phyloP scores from a whole-genome alignment of 176 grass and related monocot genomes.

The Avena insularis region DNA sequence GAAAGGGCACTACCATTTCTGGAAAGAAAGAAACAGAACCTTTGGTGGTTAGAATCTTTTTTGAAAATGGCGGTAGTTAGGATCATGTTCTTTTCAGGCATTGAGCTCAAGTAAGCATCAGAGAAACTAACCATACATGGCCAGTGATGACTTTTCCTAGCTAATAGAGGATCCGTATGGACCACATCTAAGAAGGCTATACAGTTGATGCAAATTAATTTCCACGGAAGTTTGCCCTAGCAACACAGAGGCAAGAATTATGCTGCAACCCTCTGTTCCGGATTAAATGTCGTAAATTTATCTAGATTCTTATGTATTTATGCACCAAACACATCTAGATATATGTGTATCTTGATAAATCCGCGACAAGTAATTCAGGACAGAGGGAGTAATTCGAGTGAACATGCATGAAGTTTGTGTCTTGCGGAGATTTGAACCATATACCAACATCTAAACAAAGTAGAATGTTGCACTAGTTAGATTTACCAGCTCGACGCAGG shows the following conservation, averaged over 20 bases:
- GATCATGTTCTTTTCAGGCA: slow-evolving; percentile 6
- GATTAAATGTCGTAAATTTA: too few relatives aligned
- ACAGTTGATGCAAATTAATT: not conserved
- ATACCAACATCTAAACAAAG: not conserved
- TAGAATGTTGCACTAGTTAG: not conserved
- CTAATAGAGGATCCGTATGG: not conserved
- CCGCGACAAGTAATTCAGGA: too few relatives aligned
- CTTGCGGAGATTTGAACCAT: not conserved
- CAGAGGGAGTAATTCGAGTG: not conserved
- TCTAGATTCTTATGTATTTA: too few relatives aligned
- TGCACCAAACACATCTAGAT: too few relatives aligned
- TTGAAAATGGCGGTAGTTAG: slow-evolving; percentile 32
- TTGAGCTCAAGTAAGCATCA: slow-evolving; percentile 1
- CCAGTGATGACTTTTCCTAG: too few relatives aligned
- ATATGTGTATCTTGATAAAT: too few relatives aligned
- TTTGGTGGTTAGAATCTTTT: slow-evolving; percentile 21
- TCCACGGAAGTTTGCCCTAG: not conserved
- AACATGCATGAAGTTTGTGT: not conserved
- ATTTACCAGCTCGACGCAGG: not conserved
- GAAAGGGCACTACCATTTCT: not conserved
- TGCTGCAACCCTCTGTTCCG: too few relatives aligned
- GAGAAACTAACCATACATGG: not conserved
- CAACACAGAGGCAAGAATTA: not conserved
- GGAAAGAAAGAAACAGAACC: not conserved
- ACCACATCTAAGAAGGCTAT: too few relatives aligned